Evolutionary conservation across 495 filamentous ascomycete genomes (phyloP), one percentile per base, ranked within the genome.

Genomic region (Penicillium egyptiacum): DNA sequence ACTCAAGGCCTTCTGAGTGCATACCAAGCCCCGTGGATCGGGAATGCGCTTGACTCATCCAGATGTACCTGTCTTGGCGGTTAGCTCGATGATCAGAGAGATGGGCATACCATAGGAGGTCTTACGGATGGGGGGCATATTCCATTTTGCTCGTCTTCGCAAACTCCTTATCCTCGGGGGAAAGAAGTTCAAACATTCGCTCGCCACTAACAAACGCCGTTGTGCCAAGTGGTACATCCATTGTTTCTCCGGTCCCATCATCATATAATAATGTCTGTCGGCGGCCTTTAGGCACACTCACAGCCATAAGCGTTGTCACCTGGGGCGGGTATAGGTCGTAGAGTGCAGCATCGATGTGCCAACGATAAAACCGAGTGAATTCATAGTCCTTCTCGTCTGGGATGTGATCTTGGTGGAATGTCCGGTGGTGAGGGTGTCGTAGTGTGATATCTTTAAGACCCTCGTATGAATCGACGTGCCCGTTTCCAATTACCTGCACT

Each of bases 401-500:
- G 59, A 91, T 82, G 40, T 77, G 62, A 37, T 83, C 78, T 43
- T 84, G 81, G 67, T 90, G 87, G 67, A 91, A 91, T 17, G 83
- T 88, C 53, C 78, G 79, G 75, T 91, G 87, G 62, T 91, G 87
- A 1, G 88, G 88, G 64, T 91, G 88, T 53, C 75, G 75, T n/a
- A 91, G 77, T 37, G 75, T 79, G 64, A 90, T 77, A 66, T 90
- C 78, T 52, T 80, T 66, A 5, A 91, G 74, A 0, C 87, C 87
- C 66, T 90, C 86, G 56, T 88, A 90, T 4, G 76, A 73, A 4
- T 79, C 67, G 2, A 90, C 75, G 58, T 79, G 75, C 16, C 88
- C 87, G 67, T 91, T 89, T 41, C 88, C 88, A 61, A 91, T 90
- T 44, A 90, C 82, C 61, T 91, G 88, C 5, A 91, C 87, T 68